Evolutionary conservation across 1,284 basidiomycete genomes (phyloP).

Genomic region (Ceratobasidium sp.): DNA sequence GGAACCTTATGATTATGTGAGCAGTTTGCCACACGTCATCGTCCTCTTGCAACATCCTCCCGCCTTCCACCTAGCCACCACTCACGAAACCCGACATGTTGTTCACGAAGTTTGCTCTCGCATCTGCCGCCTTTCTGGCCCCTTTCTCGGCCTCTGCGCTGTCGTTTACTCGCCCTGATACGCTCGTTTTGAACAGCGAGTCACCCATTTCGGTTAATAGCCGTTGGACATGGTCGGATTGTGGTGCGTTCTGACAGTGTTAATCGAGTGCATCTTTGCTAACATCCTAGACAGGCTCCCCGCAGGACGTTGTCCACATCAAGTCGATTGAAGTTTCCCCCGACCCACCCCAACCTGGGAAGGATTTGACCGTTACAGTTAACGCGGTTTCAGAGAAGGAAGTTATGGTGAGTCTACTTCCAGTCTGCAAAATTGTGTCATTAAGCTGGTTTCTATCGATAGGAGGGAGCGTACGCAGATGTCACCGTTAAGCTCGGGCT

Average conservation of each 20-base stretch:
- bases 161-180: constrained; percentile 24
- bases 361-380: constrained; percentile 61
- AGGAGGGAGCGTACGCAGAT: constrained; percentile 63
- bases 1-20: neutral
- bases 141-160: constrained; percentile 21
- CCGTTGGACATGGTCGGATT: constrained; percentile 45
- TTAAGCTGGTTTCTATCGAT: no score
- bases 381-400: constrained; percentile 57
- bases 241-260: constrained; percentile 58
- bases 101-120: constrained; percentile 8
- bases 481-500: constrained; percentile 64
- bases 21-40: neutral
- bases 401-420: constrained; percentile 53
- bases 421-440: no score
- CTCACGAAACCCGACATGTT: constrained; percentile 31
- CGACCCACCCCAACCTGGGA: constrained; percentile 61
- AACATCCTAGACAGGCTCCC: constrained; percentile 70
- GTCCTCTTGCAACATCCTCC: neutral
- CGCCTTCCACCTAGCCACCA: constrained; percentile 19
- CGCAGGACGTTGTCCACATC: constrained; percentile 52
- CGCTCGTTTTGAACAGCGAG: constrained; percentile 15
- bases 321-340: constrained; percentile 59
- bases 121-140: neutral
- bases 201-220: constrained; percentile 36
- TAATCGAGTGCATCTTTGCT: constrained; percentile 45